phyloP scores from a whole-genome alignment of 805 yeast species.

The Grigorovia yakushimaensis region DNA sequence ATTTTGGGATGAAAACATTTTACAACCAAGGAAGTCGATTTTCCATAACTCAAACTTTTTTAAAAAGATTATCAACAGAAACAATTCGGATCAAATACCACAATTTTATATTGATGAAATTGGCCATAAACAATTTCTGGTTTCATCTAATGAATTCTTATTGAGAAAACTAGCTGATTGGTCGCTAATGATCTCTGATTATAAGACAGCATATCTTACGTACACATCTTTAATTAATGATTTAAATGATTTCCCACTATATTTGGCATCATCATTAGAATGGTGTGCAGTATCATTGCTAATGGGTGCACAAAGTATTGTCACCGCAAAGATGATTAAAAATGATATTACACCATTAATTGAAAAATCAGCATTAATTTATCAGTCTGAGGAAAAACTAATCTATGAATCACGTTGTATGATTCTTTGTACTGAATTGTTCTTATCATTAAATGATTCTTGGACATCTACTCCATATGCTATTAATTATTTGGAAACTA shows the following conservation, averaged over 20 bases:
- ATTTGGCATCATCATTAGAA: constrained; percentile 70
- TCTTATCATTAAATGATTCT: constrained; percentile 35
- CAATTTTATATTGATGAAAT: constrained; percentile 29
- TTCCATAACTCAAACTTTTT: constrained; percentile 59
- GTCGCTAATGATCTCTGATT: constrained; percentile 85
- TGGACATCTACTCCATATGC: constrained; percentile 37
- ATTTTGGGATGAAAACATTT: constrained; percentile 75
- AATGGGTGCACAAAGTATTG: constrained; percentile 40
- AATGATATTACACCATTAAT: constrained; percentile 37
- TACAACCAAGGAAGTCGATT: constrained; percentile 66
- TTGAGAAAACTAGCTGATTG: constrained; percentile 84
- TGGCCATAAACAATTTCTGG: constrained; percentile 48
- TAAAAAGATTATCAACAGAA: constrained; percentile 28
- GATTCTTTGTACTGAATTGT: constrained; percentile 61
- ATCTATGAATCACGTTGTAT: constrained; percentile 62
- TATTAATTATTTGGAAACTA: constrained; percentile 36
- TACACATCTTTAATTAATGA: constrained; percentile 79
- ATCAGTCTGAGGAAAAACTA: constrained; percentile 45
- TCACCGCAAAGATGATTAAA: constrained; percentile 33
- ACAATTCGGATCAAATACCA: constrained; percentile 8
- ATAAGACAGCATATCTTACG: constrained; percentile 69
- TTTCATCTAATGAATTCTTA: constrained; percentile 57
- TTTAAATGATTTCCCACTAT: constrained; percentile 41
- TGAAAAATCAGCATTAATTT: constrained; percentile 18
- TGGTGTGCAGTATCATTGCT: constrained; percentile 70